A percentile compares a stretch with the other conserved stretches of the same genome.
Conservation (phyloP, 139 green algal species). For the Coelastrella sp. region DNA sequence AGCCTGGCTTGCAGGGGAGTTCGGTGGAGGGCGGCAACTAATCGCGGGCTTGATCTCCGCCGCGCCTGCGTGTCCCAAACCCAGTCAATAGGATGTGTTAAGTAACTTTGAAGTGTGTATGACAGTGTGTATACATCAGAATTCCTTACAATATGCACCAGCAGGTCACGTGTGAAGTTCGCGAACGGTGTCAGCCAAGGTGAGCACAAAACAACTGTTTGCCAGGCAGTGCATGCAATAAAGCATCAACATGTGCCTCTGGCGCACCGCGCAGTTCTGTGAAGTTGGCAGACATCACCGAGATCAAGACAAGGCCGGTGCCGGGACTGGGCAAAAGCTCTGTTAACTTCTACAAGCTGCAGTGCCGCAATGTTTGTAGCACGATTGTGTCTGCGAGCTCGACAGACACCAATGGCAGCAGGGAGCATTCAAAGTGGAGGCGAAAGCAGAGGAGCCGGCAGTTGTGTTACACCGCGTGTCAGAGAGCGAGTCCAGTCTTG, state of each 20-base stretch:
- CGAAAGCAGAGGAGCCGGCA: background rate
- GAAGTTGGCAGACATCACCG: too few species aligned
- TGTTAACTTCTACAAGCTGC: too few species aligned
- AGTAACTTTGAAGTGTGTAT: background rate
- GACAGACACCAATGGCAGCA: background rate
- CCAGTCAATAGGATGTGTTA: background rate
- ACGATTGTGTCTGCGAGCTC: background rate
- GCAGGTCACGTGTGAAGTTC: too few species aligned
- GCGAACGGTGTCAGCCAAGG: too few species aligned
- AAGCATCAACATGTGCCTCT: too few species aligned
- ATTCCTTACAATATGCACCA: too few species aligned
- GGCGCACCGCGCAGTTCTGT: too few species aligned
- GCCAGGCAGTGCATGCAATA: too few species aligned
- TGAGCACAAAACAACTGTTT: too few species aligned
- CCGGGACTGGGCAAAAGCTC: too few species aligned
- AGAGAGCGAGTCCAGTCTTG: background rate
- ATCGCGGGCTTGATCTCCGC: background rate
- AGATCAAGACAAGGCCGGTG: too few species aligned
- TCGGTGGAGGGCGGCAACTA: background rate
- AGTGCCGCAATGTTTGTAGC: too few species aligned
- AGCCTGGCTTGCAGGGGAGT: background rate
- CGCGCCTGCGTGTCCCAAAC: background rate
- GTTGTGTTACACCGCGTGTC: background rate
- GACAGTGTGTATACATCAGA: background rate
- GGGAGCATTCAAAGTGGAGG: background rate